These are phyloP conservation scores for Alternaria arborescens DNA, from an alignment of 2,329 filamentous ascomycete species.

Conservation along the genomic window DNA sequence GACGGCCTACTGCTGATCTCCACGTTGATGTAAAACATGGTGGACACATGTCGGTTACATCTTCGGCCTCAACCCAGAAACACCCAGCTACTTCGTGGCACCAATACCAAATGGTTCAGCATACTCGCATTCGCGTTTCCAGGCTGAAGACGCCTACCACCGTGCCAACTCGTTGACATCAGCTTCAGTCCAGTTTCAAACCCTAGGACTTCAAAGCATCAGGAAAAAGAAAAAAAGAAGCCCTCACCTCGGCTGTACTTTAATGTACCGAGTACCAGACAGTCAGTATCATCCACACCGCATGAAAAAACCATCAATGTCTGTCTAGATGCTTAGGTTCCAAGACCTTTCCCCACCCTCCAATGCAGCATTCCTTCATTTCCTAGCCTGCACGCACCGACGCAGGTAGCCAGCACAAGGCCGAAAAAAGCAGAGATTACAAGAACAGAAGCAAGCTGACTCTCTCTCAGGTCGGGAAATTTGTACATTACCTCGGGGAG, in stretches of 20 bases:
- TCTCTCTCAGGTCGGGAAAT: conserved; percentile 1
- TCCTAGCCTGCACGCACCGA: not conserved
- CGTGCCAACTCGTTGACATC: not conserved
- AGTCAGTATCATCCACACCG: not conserved
- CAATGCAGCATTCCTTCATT: conserved; percentile 1
- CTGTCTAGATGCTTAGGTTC: not conserved
- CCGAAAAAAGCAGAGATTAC: not conserved
- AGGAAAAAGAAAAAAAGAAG: not conserved
- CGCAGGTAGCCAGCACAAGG: not conserved
- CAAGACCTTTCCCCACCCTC: not conserved
- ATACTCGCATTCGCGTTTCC: conserved; percentile 1
- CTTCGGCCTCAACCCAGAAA: not conserved
- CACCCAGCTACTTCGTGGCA: not conserved
- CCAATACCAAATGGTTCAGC: not conserved
- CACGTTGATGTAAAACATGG: not conserved
- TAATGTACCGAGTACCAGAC: not conserved
- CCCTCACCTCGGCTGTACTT: not conserved
- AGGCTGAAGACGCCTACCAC: not conserved
- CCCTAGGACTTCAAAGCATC: not conserved
- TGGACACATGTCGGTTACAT: not conserved
- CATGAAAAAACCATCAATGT: not conserved
- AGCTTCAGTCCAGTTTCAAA: not conserved
- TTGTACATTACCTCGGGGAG: not conserved
- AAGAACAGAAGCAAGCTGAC: not conserved
- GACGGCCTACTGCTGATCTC: not conserved